phyloP scores from a whole-genome alignment of 768 basidiomycete species.

The Kwoniella botswanensis region DNA sequence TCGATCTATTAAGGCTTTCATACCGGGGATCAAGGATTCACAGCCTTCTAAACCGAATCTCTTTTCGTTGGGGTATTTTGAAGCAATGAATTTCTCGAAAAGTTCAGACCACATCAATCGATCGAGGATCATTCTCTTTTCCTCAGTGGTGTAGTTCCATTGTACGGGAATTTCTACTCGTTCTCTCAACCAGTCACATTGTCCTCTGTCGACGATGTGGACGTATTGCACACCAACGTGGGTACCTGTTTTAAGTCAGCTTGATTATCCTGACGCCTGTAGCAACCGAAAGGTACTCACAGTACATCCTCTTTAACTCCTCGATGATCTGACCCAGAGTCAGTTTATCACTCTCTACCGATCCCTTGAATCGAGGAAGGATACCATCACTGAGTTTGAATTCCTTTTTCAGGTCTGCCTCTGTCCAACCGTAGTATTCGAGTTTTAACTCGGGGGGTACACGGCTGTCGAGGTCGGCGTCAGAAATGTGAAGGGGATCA shows the following conservation, averaged over 20 bases:
- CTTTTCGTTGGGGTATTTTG: slow-evolving; percentile 99
- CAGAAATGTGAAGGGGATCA: slow-evolving; percentile 91
- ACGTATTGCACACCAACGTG: slow-evolving; percentile 59
- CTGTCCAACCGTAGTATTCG: slow-evolving; percentile 92
- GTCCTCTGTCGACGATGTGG: slow-evolving; percentile 97
- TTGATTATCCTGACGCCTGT: not conserved
- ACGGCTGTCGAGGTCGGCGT: slow-evolving; percentile 79
- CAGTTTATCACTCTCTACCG: slow-evolving; percentile 79
- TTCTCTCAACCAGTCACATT: slow-evolving; percentile 99
- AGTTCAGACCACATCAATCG: slow-evolving; percentile 99
- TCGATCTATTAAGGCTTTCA: slow-evolving; percentile 99
- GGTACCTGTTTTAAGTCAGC: slow-evolving; percentile 57
- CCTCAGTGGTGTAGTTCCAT: slow-evolving; percentile 96
- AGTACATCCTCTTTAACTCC: slow-evolving; percentile 89
- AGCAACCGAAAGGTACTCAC: slow-evolving; percentile 62
- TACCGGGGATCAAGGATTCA: slow-evolving; percentile 95
- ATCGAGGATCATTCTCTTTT: slow-evolving; percentile 98
- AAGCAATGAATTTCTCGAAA: slow-evolving; percentile 97
- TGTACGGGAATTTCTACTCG: slow-evolving; percentile 93
- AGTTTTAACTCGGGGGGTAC: slow-evolving; percentile 89
- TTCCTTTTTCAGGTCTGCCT: slow-evolving; percentile 90
- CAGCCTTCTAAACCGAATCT: slow-evolving; percentile 98
- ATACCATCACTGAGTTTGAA: slow-evolving; percentile 95
- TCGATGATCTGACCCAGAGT: slow-evolving; percentile 88
- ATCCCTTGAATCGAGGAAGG: slow-evolving; percentile 88